Percentiles rank a stretch among this genome's conserved stretches.
These are phyloP conservation scores for Vaccinium darrowii DNA, from an alignment of 148 eudicot species.

Conservation along the genomic window DNA sequence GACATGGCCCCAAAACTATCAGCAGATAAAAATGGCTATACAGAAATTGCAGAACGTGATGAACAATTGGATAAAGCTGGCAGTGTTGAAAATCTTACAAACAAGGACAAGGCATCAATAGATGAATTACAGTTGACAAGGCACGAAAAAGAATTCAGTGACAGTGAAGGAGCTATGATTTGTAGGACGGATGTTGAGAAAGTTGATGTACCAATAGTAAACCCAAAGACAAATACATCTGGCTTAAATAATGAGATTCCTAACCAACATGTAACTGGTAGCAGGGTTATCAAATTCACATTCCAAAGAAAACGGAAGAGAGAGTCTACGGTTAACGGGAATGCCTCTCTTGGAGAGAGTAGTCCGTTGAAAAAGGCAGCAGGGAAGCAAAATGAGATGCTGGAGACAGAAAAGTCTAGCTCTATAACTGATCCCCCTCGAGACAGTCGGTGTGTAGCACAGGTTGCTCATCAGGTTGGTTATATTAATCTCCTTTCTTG, in stretches of 20 bases:
- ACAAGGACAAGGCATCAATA: constrained; percentile 23
- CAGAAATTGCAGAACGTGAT: constrained; percentile 17
- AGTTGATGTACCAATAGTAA: constrained; percentile 22
- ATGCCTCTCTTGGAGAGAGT: constrained; percentile 26
- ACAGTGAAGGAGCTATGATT: constrained; percentile 20
- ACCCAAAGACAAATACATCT: constrained; percentile 23
- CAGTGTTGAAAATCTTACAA: constrained; percentile 8
- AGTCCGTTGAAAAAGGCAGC: constrained; percentile 23
- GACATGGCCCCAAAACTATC: constrained; percentile 3
- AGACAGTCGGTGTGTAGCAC: constrained; percentile 50
- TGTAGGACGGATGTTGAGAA: constrained; percentile 23
- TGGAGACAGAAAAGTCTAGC: constrained; percentile 30
- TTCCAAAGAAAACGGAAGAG: constrained; percentile 61
- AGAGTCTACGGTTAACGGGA: constrained; percentile 23
- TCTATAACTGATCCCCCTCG: constrained; percentile 42
- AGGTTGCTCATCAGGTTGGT: constrained; percentile 45
- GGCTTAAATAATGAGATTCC: constrained; percentile 23
- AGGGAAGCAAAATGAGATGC: constrained; percentile 33
- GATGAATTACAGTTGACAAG: constrained; percentile 24
- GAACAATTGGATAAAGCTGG: constrained; percentile 23
- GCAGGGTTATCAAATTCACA: constrained; percentile 49
- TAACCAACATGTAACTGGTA: constrained; percentile 33
- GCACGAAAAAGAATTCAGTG: constrained; percentile 26
- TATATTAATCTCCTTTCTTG: neutral
- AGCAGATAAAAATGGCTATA: constrained; percentile 12